Conservation (phyloP, 2,329 filamentous ascomycete genomes). For the Pseudopithomyces maydicus region DNA sequence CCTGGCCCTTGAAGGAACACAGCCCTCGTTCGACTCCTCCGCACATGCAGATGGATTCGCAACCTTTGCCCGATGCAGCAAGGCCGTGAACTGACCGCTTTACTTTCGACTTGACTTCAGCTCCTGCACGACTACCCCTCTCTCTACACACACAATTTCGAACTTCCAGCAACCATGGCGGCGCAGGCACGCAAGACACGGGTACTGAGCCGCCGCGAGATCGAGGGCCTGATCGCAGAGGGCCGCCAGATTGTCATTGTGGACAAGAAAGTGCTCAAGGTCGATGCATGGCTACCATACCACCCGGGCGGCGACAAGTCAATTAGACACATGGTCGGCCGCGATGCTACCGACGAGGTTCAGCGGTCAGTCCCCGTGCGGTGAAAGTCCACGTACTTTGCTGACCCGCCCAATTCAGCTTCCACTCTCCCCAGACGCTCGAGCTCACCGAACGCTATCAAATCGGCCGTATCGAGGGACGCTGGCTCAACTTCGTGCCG, state of each 20-base stretch:
- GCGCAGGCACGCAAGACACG: constrained; percentile 49
- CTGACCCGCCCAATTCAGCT: constrained; percentile 53
- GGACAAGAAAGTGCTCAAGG: constrained; percentile 79
- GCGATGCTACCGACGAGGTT: constrained; percentile 93
- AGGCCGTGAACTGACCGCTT: constrained; percentile 4
- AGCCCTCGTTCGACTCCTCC: neutral
- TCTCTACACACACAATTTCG: constrained; percentile 1
- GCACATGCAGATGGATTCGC: neutral
- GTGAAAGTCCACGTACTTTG: neutral
- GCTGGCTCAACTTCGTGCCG: constrained; percentile 86
- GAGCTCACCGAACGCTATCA: constrained; percentile 79
- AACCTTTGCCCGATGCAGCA: neutral
- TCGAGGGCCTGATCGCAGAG: constrained; percentile 83
- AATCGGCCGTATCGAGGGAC: constrained; percentile 79
- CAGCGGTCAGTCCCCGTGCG: constrained; percentile 68
- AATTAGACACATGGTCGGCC: constrained; percentile 90
- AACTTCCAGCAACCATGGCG: constrained; percentile 28
- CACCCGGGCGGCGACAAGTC: constrained; percentile 92
- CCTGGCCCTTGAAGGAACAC: neutral
- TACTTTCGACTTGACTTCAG: neutral
- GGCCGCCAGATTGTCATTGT: constrained; percentile 81
- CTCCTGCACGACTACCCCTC: neutral
- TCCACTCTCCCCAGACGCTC: constrained; percentile 81
- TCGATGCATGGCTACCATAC: constrained; percentile 85
- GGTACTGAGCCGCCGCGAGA: constrained; percentile 65